Base-by-base conservation (phyloP, 306 rosid genomes). In the Amphicarpaea edgeworthii region DNA sequence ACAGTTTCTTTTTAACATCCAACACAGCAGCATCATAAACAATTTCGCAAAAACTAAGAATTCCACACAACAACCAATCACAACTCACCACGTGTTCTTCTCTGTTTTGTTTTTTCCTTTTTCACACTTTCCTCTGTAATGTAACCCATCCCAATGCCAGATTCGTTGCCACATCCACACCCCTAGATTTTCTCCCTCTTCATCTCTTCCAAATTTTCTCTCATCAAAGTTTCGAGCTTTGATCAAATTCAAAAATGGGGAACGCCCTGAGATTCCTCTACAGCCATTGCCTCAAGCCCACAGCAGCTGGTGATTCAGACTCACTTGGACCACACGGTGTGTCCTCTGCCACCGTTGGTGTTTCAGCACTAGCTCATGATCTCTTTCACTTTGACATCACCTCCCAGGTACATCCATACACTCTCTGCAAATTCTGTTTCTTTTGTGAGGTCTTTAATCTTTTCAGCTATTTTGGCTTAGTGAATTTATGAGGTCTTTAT, bases 311-410 rank as follows among this genome's bases (percentile, higher is more conserved):
- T 28, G 93, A 75, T 68, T 65, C 86, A 16, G 87, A 84, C 8
- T 73, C 84, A 5, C 79, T 77, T 43, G 88, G 88, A 0, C 90
- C 81, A 21, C 91, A 90, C 12, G 90, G 88, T 30, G 86, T 81
- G 0, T 80, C 98, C 8, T 79, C 93, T 8, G 51, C 91, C 77
- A 79, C 86, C 54, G 92, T 76, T 20, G 91, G 92, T 55, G 84
- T 92, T 81, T 88, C 92, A 1, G 95, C 93, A 77, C 92, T 92
- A 3, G 88, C 91, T 54, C 92, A 75, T 3, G 97, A 92, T 82
- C 79, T 92, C 87, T 86, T 86, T 62, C 83, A 90, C 80, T 95
- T 92, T 50, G 93, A 90, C 53, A 90, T 68, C 81, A 92, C 90
- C 73, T 86, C 97, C 20, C 91, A 95, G 97, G 98, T 95, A 24